These are phyloP conservation scores for Tremella fuciformis DNA, from an alignment of 768 basidiomycete species.

Conservation along the genomic window DNA sequence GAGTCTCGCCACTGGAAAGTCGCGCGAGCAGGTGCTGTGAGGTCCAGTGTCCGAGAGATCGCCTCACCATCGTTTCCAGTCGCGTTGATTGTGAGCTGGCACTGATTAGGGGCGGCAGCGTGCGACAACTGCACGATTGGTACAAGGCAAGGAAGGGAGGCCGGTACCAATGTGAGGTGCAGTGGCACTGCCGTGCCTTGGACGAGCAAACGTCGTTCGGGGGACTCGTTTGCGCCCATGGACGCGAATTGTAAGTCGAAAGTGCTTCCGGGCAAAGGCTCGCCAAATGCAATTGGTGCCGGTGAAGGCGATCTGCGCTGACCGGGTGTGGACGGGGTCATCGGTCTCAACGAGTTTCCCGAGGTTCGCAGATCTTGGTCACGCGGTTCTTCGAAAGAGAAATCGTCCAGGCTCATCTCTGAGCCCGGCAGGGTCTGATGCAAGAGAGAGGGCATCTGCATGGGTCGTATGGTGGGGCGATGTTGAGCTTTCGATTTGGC, in stretches of 20 bases:
- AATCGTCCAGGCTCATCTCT: constrained; percentile 30
- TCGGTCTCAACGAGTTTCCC: not conserved
- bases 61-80: too few relatives aligned
- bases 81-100: not conserved
- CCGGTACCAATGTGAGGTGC: not conserved
- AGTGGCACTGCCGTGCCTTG: not conserved
- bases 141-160: not conserved
- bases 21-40: not conserved
- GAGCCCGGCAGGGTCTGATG: constrained; percentile 8
- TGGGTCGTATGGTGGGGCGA: not conserved
- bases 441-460: constrained; percentile 9
- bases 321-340: constrained; percentile 5
- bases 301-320: not conserved
- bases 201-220: not conserved
- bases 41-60: too few relatives aligned
- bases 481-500: not conserved
- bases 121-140: not conserved
- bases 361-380: constrained; percentile 2
- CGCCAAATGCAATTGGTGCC: not conserved
- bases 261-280: not conserved
- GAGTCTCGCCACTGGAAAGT: constrained; percentile 1
- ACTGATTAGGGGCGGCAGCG: not conserved
- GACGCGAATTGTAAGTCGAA: constrained; percentile 7
- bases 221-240: not conserved
- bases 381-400: constrained; percentile 32